Conservation (phyloP, 768 basidiomycete genomes). For the Rhodocollybia butyracea region DNA sequence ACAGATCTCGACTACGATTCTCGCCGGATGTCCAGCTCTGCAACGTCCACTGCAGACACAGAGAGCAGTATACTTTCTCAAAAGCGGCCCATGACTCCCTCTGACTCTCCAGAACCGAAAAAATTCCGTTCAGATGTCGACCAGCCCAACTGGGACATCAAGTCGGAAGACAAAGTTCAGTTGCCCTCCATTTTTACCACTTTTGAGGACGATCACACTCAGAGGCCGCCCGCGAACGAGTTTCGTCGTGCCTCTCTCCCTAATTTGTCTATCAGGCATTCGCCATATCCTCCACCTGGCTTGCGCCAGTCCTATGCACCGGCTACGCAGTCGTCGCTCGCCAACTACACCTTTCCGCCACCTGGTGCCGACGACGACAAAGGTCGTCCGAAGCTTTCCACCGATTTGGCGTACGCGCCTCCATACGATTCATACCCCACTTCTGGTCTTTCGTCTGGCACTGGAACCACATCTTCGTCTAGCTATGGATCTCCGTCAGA, state of each 20-base stretch:
- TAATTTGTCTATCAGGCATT: conserved; percentile 49
- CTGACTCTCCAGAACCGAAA: conserved; percentile 47
- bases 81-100: conserved; percentile 56
- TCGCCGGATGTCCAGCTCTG: conserved; percentile 79
- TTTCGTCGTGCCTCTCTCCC: conserved; percentile 64
- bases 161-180: conserved; percentile 52
- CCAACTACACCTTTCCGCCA: conserved; percentile 58
- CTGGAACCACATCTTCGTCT: conserved; percentile 45
- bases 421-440: conserved; percentile 48
- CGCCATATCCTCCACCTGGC: conserved; percentile 52
- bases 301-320: conserved; percentile 48
- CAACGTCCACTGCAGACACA: conserved; percentile 63
- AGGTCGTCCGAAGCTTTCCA: conserved; percentile 46
- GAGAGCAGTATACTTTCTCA: conserved; percentile 62
- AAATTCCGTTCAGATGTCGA: conserved; percentile 38
- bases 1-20: conserved; percentile 54
- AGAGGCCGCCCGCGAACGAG: conserved; percentile 31
- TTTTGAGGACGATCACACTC: conserved; percentile 57
- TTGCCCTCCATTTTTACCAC: conserved; percentile 73
- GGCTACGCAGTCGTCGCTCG: conserved; percentile 27
- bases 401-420: conserved; percentile 39
- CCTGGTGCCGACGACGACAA: conserved; percentile 36
- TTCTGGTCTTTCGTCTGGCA: conserved; percentile 43
- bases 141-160: conserved; percentile 38
- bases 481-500: conserved; percentile 48